Conservation (phyloP, 345 rosid species). For the Erucastrum elatum region DNA sequence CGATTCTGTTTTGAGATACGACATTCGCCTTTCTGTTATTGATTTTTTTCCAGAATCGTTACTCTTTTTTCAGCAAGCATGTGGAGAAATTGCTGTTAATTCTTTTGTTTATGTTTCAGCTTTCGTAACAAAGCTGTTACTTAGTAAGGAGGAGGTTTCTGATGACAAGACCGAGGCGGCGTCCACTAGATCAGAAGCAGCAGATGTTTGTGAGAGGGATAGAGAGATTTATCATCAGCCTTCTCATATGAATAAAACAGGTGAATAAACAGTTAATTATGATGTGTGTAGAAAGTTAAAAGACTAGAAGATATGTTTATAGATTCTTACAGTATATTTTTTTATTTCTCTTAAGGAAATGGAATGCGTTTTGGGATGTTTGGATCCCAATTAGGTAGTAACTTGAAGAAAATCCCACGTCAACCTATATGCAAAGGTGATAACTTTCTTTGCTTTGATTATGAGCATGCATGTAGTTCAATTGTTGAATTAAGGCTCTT, state of each 20-base stretch:
- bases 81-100: background rate
- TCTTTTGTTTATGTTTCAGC: conserved; percentile 21
- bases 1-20: background rate
- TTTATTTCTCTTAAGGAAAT: conserved; percentile 19
- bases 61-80: background rate
- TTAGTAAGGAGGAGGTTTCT: conserved; percentile 30
- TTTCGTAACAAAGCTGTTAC: conserved; percentile 32
- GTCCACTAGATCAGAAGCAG: conserved; percentile 17
- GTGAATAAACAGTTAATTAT: conserved; percentile 2
- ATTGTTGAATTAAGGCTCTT: background rate
- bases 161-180: conserved; percentile 32
- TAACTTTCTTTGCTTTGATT: background rate
- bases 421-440: conserved; percentile 25
- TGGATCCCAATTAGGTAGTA: conserved; percentile 19
- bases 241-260: conserved; percentile 25
- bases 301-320: background rate
- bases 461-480: background rate
- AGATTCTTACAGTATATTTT: background rate
- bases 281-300: background rate
- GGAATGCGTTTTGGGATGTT: conserved; percentile 37
- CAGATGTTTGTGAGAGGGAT: conserved; percentile 18
- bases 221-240: background rate
- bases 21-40: background rate
- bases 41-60: background rate
- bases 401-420: conserved; percentile 30